These are phyloP conservation scores for Acephala macrosclerotiorum DNA, from an alignment of 2,329 filamentous ascomycete genomes.

Conservation along the genomic window DNA sequence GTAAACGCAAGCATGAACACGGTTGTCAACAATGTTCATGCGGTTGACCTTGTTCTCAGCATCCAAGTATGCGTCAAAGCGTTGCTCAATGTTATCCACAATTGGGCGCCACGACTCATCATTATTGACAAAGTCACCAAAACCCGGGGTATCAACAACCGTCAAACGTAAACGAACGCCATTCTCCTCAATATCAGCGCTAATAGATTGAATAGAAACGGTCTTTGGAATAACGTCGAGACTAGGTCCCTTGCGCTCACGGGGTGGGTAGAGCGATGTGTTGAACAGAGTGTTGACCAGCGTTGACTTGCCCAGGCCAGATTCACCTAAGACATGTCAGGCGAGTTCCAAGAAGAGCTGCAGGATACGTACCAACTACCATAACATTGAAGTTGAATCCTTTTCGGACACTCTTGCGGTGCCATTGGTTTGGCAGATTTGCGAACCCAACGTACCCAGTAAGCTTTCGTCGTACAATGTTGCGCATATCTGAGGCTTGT, in stretches of 20 bases:
- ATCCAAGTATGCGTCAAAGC: conserved; percentile 97
- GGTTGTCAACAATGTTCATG: conserved; percentile 99
- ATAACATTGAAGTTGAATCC: conserved; percentile 99
- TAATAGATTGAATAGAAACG: conserved; percentile 92
- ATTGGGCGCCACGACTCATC: conserved; percentile 99
- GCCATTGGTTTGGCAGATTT: conserved; percentile 99
- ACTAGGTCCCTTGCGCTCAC: conserved; percentile 97
- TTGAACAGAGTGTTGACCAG: conserved; percentile 99
- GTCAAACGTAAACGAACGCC: conserved; percentile 95
- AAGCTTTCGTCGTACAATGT: conserved; percentile 97
- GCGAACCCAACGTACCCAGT: conserved; percentile 99
- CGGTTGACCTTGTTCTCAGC: conserved; percentile 99
- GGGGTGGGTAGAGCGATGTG: conserved; percentile 97
- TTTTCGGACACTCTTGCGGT: conserved; percentile 99
- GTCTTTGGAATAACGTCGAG: conserved; percentile 99
- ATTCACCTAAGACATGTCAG: conserved; percentile 76
- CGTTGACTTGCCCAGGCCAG: conserved; percentile 97
- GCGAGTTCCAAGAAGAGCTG: neutral
- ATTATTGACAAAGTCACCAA: conserved; percentile 99
- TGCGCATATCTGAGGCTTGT: conserved; percentile 55
- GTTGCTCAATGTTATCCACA: conserved; percentile 99
- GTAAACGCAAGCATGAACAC: conserved; percentile 98
- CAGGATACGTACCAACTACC: conserved; percentile 86
- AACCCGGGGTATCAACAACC: conserved; percentile 96
- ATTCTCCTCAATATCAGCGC: conserved; percentile 97